These are phyloP conservation scores for Coriolopsis trogii DNA, from an alignment of 1,284 basidiomycete species.

Conservation along the genomic window DNA sequence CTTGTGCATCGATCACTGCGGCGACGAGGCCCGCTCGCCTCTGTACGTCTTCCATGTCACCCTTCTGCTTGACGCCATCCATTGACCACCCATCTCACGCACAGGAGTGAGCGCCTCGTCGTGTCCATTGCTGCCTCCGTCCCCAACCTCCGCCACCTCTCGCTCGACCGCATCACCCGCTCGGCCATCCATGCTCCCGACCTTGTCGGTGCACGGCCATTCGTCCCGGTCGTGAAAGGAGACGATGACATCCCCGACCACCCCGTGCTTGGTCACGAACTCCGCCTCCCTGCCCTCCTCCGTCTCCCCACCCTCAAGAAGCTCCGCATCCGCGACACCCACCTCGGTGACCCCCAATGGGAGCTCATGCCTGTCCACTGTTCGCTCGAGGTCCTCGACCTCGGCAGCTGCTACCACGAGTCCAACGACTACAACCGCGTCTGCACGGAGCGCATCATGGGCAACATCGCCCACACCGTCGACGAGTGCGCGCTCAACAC, in stretches of 20 bases:
- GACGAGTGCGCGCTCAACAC: constrained; percentile 57
- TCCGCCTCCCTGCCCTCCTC: constrained; percentile 66
- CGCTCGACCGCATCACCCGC: constrained; percentile 65
- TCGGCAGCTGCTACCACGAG: constrained; percentile 60
- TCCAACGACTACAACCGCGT: constrained; percentile 53
- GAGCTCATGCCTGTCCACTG: constrained; percentile 48
- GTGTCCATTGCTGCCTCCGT: constrained; percentile 69
- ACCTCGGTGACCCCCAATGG: constrained; percentile 67
- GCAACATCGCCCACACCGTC: constrained; percentile 54
- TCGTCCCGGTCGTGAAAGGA: constrained; percentile 57
- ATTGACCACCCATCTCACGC: constrained; percentile 18
- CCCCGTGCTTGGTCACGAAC: constrained; percentile 54
- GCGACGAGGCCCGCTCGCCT: constrained; percentile 52
- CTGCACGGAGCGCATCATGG: constrained; percentile 62
- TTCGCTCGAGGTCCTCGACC: constrained; percentile 58
- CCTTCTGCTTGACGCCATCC: constrained; percentile 17
- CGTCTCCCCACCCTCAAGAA: constrained; percentile 60
- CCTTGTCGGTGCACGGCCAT: constrained; percentile 52
- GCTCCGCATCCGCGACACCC: constrained; percentile 69
- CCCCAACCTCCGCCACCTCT: constrained; percentile 55
- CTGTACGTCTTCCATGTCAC: constrained; percentile 50
- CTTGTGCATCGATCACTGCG: constrained; percentile 59
- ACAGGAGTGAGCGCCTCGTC: constrained; percentile 70
- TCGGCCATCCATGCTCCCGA: constrained; percentile 63
- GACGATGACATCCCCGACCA: constrained; percentile 64